Percentiles rank a stretch among this genome's conserved stretches.
These are phyloP conservation scores for Corchorus olitorius DNA, from an alignment of 345 rosid genomes.

Conservation along the genomic window DNA sequence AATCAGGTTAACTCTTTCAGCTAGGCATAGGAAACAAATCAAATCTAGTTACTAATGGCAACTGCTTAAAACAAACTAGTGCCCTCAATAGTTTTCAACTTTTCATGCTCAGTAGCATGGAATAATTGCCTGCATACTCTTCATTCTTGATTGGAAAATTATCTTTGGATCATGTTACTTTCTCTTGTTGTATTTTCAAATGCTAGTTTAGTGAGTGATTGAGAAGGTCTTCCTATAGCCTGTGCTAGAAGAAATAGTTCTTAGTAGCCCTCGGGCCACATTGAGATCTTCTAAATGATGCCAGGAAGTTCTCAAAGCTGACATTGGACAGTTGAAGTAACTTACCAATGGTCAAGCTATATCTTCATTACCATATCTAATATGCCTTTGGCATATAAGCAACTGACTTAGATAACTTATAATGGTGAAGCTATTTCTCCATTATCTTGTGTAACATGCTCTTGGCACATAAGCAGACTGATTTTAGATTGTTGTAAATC, in stretches of 20 bases:
- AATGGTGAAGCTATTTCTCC: no score
- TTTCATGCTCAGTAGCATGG: neutral
- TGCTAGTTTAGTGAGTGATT: neutral
- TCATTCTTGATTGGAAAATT: neutral
- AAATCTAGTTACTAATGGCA: neutral
- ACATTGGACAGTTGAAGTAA: neutral
- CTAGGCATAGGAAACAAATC: neutral
- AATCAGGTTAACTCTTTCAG: neutral
- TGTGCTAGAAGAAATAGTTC: neutral
- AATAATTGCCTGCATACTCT: neutral
- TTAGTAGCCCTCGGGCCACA: no score
- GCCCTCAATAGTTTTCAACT: neutral
- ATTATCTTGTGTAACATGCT: neutral
- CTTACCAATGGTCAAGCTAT: neutral
- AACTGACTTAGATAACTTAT: neutral
- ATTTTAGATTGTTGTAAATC: neutral
- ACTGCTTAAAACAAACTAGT: neutral
- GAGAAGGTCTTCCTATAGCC: neutral
- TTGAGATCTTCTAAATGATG: conserved; percentile 10
- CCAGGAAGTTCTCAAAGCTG: neutral
- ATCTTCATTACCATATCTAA: neutral
- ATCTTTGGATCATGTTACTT: neutral
- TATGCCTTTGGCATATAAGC: neutral
- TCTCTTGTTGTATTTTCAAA: neutral
- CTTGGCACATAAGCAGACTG: neutral